Percentiles rank a stretch among this genome's conserved stretches.
phyloP scores from a whole-genome alignment of 2,329 filamentous ascomycete species.

The Cephalotrichum gorgonifer region DNA sequence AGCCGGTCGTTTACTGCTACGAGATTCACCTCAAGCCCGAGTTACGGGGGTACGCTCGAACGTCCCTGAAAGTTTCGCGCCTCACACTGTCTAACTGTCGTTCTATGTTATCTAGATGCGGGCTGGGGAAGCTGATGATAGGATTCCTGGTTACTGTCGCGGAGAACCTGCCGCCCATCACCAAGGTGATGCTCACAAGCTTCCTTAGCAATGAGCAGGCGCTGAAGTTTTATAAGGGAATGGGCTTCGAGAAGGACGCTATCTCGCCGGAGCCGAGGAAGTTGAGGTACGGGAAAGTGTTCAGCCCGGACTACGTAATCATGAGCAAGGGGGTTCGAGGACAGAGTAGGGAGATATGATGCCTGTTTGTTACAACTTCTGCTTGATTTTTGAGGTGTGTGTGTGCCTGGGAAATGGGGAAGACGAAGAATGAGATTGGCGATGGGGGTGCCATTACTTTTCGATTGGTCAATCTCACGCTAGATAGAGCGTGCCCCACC shows the following conservation, averaged over 20 bases:
- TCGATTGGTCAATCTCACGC: too few species aligned
- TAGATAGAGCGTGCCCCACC: neutral
- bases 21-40: conserved; percentile 58
- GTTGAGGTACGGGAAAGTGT: conserved; percentile 42
- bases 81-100: neutral
- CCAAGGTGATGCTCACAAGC: conserved; percentile 66
- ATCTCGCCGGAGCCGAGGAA: conserved; percentile 42
- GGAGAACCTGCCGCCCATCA: conserved; percentile 38
- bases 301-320: conserved; percentile 49
- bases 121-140: conserved; percentile 53
- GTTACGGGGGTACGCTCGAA: conserved; percentile 38
- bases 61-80: neutral
- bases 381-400: too few species aligned
- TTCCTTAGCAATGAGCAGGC: conserved; percentile 52
- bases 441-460: too few species aligned
- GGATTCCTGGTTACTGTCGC: conserved; percentile 42
- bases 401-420: too few species aligned
- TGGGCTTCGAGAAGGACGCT: conserved; percentile 47
- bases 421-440: too few species aligned
- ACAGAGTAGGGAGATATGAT: neutral
- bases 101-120: conserved; percentile 41
- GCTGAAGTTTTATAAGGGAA: conserved; percentile 47
- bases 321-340: conserved; percentile 34
- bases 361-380: neutral
- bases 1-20: conserved; percentile 65